Evolutionary conservation across 1,284 basidiomycete genomes (phyloP), one percentile per base, ranked within the genome.

Genomic region (Inonotus obliquus): DNA sequence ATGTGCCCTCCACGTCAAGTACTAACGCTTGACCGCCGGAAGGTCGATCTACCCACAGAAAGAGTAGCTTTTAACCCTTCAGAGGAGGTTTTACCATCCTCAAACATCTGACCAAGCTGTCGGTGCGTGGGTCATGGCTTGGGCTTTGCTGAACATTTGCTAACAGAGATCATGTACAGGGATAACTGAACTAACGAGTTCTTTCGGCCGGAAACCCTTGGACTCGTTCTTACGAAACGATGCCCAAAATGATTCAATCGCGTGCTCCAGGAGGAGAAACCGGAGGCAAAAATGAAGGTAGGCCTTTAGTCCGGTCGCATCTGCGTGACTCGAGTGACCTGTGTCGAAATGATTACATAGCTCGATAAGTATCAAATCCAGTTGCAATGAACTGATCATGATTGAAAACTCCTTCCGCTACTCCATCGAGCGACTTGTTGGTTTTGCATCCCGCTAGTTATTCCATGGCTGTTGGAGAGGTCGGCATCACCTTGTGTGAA

Each of bases 201-300:
- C 96, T 0, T 99, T 99, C 73, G 97, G 97, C n/a, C 99, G 97
- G 97, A 99, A 98, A 75, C 97, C 95, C 2, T 83, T 98, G 51
- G 97, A 99, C 74, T 97, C 96, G 1, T 99, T 99, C 78, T 83
- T 98, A 71, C 97, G 99, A 75, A 97, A 99, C 75, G 97, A 99
- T 72, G 97, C 99, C 2, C 97, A 99, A 72, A 97, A 99, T n/a
- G n/a, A 75, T 99, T 99, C 76, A 98, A 96, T 73, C 89, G 97
- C 35, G 97, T 99, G 13, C 79, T 99, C 41, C 92, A 94, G 73
- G 97, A 94, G 73, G 97, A 99, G 73, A 99, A 98, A 78, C 76
- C 99, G 66, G 97, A 99, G 77, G 88, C 86, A 57, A 99, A 99
- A 83, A 99, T 99, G 97, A 99, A 99, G 87, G 92, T 88, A 64